Evolutionary conservation across 73 alveolate species (phyloP), one percentile per base, ranked within the genome.

Genomic region (Paramecium sonneborni): DNA sequence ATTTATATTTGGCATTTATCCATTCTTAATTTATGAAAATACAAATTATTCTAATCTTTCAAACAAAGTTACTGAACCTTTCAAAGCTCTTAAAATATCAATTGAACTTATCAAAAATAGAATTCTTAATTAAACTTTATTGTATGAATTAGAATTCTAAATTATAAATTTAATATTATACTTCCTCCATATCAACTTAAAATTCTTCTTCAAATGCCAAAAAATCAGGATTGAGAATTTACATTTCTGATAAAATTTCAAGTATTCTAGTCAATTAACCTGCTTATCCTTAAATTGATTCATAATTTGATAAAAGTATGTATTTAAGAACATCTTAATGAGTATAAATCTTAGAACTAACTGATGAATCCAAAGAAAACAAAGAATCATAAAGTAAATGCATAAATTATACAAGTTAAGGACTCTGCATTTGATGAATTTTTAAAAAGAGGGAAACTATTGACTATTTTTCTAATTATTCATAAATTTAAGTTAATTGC

Each of bases 81-180:
- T 79, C 43, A 79, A 79, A 41, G 90, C 90, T 79, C 55, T 38
- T 43, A 79, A 5, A 4, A 79, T 43, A 79, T 79, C 90, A 79
- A 79, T 44, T 14, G 41, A 41, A 79, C 76, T 43, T 18, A 79
- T 28, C 44, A 79, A 23, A 79, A 79, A 79, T 23, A 79, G n/a
- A 8, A 44, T 23, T 34, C 90, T 46, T 46, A 79, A 44, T 39
- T 79, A 24, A 11, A 43, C 44, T 79, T 62, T 20, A 11, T 44
- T 44, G 28, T 20, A 46, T 23, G 74, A 43, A 30, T 30, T 79
- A 5, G 44, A 24, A 79, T 41, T 62, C 84, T 62, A 62, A 23
- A 30, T 62, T 23, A 3, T 0, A n/a, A 5, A 52, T 14, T 1
- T 26, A 62, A 11, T 30, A 6, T 15, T 62, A 23, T 62, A 62